Percentiles rank a stretch among this genome's conserved stretches.
Conservation (phyloP, 768 basidiomycete genomes). For the Tricholoma terreum region DNA sequence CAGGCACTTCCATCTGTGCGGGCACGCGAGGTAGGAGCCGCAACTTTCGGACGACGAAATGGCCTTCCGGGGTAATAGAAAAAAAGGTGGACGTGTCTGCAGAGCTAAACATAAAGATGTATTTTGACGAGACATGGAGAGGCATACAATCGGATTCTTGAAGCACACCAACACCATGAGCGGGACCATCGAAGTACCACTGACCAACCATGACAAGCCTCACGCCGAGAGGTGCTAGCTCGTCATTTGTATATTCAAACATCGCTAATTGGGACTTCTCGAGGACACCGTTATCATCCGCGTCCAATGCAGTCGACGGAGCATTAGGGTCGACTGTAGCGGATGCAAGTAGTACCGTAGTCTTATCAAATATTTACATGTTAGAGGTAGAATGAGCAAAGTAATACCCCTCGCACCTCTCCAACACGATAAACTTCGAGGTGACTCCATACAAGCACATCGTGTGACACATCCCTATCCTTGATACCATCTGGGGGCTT, state of each 20-base stretch:
- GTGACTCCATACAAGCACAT: slow-evolving; percentile 43
- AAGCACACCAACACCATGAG: slow-evolving; percentile 43
- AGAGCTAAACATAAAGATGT: background rate
- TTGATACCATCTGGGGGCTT: slow-evolving; percentile 30
- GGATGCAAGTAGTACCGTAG: slow-evolving; percentile 42
- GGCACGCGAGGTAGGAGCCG: slow-evolving; percentile 27
- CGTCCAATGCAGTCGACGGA: slow-evolving; percentile 26
- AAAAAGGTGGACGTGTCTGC: slow-evolving; percentile 40
- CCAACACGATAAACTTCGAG: slow-evolving; percentile 35
- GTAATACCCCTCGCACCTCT: slow-evolving; percentile 32
- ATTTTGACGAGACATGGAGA: background rate
- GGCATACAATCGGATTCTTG: slow-evolving; percentile 46
- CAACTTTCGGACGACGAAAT: slow-evolving; percentile 43
- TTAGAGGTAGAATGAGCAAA: background rate
- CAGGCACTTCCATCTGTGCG: slow-evolving; percentile 15
- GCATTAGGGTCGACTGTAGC: slow-evolving; percentile 41
- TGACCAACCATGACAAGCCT: slow-evolving; percentile 48
- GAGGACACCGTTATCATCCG: slow-evolving; percentile 27
- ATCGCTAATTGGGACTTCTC: slow-evolving; percentile 39
- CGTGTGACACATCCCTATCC: slow-evolving; percentile 30
- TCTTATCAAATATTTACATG: slow-evolving; percentile 23
- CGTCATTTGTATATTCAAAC: slow-evolving; percentile 34
- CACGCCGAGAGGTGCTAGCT: slow-evolving; percentile 29
- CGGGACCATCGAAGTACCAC: slow-evolving; percentile 51
- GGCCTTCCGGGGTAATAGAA: slow-evolving; percentile 40